phyloP scores from a whole-genome alignment of 1,284 basidiomycete species.

The Pisolithus thermaeus region DNA sequence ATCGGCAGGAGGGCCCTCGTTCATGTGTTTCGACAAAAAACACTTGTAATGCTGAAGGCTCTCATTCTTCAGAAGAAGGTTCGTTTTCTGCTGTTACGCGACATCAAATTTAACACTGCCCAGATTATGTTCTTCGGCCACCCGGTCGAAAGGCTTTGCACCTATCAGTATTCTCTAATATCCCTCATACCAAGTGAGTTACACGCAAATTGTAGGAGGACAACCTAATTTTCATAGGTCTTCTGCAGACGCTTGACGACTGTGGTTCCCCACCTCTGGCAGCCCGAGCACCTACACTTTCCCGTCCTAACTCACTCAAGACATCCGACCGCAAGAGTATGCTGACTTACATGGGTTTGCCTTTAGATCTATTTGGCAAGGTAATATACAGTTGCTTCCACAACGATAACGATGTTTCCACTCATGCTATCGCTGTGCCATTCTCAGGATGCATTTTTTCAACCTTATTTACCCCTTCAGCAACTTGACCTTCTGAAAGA shows the following conservation, averaged over 20 bases:
- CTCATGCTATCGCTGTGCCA: neutral
- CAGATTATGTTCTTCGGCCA: slow-evolving; percentile 97
- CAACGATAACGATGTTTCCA: neutral
- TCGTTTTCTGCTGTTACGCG: slow-evolving; percentile 10
- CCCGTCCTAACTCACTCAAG: slow-evolving; percentile 73
- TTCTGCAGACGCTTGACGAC: slow-evolving; percentile 87
- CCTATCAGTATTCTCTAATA: slow-evolving; percentile 93
- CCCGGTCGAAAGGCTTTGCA: slow-evolving; percentile 94
- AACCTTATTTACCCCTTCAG: slow-evolving; percentile 95
- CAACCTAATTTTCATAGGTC: slow-evolving; percentile 37
- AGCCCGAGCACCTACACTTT: slow-evolving; percentile 57
- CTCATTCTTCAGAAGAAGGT: slow-evolving; percentile 90
- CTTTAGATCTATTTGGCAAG: slow-evolving; percentile 83
- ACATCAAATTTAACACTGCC: slow-evolving; percentile 4
- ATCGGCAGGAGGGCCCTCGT: slow-evolving; percentile 74
- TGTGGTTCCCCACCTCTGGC: slow-evolving; percentile 87
- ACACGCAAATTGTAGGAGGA: neutral
- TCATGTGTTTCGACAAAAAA: slow-evolving; percentile 90
- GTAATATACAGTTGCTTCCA: slow-evolving; percentile 27
- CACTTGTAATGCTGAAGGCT: slow-evolving; percentile 91
- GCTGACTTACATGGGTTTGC: slow-evolving; percentile 87
- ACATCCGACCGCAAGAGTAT: slow-evolving; percentile 92
- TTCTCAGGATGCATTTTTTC: slow-evolving; percentile 84
- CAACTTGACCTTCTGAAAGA: slow-evolving; percentile 87
- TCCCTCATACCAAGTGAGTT: slow-evolving; percentile 72